Conservation (phyloP, 176 grass and related monocot species). For the Eleusine indica region DNA sequence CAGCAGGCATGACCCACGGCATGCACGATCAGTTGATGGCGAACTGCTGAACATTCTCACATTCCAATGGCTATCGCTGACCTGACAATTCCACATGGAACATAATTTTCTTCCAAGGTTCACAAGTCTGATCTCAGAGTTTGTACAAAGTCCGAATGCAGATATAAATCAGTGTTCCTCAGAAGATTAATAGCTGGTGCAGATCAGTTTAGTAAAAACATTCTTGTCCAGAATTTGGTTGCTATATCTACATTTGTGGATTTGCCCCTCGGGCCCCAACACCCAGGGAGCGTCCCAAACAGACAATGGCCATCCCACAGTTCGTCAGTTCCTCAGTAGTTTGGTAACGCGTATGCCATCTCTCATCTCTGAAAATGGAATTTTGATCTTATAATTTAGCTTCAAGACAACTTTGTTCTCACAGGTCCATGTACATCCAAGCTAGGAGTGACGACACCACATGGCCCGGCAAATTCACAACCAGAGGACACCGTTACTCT, state of each 20-base stretch:
- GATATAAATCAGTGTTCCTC: not conserved
- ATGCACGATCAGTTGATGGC: not conserved
- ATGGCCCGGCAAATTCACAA: conserved; percentile 44
- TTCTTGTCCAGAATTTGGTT: not conserved
- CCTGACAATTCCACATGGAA: not conserved
- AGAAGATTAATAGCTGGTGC: not conserved
- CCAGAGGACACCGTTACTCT: conserved; percentile 18
- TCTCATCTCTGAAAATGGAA: conserved; percentile 15
- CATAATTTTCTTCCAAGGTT: not conserved
- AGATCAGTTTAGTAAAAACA: not conserved
- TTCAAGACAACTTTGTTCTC: conserved; percentile 35
- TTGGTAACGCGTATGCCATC: not conserved
- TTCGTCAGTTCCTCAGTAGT: not conserved
- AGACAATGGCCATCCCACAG: not conserved
- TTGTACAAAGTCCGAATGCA: not conserved
- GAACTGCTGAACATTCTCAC: not conserved
- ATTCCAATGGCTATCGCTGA: not conserved
- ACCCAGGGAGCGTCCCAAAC: not conserved
- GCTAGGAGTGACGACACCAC: conserved; percentile 15
- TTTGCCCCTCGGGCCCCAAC: not conserved
- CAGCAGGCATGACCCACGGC: not conserved
- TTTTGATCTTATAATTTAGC: conserved; percentile 19
- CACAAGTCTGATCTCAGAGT: not conserved
- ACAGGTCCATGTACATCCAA: conserved; percentile 44
- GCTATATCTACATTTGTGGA: conserved; percentile 10